These are phyloP conservation scores for Begonia peltatifolia DNA, from an alignment of 306 rosid species.

Conservation along the genomic window DNA sequence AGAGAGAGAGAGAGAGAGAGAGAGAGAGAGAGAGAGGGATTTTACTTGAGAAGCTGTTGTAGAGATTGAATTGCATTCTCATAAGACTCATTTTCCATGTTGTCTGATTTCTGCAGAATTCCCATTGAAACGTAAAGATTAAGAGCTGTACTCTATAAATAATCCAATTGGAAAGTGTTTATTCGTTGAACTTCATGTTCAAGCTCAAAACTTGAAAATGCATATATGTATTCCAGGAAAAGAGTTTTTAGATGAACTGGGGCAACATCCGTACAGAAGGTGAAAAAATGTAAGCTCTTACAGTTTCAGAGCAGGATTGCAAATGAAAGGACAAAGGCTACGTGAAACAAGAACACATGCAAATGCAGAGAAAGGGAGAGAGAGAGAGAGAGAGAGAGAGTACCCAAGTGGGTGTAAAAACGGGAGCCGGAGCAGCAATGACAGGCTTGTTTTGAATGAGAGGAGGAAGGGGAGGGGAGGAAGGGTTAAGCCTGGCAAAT, in stretches of 20 bases:
- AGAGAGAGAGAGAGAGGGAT: background rate
- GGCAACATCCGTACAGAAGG: no score
- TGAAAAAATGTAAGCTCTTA: no score
- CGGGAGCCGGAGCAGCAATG: slow-evolving; percentile 55
- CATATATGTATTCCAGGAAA: no score
- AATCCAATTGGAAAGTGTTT: no score
- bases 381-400: background rate
- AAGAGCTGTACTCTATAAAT: background rate
- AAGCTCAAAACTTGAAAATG: no score
- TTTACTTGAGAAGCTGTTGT: slow-evolving; percentile 65
- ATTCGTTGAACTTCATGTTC: no score
- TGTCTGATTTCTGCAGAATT: slow-evolving; percentile 33
- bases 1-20: no score
- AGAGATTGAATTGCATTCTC: slow-evolving; percentile 81
- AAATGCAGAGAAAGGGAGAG: background rate
- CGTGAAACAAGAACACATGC: background rate
- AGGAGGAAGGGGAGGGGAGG: slow-evolving; percentile 37
- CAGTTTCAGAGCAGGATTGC: no score
- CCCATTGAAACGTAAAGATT: background rate
- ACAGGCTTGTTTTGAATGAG: slow-evolving; percentile 83
- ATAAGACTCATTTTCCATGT: slow-evolving; percentile 68
- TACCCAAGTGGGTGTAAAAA: slow-evolving; percentile 64
- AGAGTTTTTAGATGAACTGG: no score
- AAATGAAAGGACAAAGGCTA: background rate
- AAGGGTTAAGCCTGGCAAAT: slow-evolving; percentile 34